Conservation (phyloP, 768 basidiomycete species). For the Tulasnella calospora region DNA sequence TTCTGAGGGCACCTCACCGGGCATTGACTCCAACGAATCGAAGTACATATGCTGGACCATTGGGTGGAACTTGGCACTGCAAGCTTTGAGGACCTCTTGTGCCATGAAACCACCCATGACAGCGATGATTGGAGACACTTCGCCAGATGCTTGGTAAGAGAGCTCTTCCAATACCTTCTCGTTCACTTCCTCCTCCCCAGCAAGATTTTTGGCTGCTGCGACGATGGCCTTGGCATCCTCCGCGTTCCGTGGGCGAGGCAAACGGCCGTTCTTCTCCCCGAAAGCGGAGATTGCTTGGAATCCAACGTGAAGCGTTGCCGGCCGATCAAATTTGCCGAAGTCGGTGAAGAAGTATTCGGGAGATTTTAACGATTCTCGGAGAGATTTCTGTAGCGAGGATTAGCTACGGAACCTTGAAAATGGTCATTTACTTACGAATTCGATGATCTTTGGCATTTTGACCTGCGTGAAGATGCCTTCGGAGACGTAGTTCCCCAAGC, state of each 20-base stretch:
- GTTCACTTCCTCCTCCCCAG: constrained; percentile 65
- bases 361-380: constrained; percentile 71
- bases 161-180: constrained; percentile 73
- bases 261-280: constrained; percentile 52
- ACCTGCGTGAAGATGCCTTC: constrained; percentile 98
- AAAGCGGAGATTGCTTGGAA: constrained; percentile 92
- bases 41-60: constrained; percentile 94
- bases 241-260: constrained; percentile 77
- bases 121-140: constrained; percentile 83
- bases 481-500: constrained; percentile 66
- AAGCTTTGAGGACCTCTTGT: constrained; percentile 95
- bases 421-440: constrained; percentile 64
- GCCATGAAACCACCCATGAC: constrained; percentile 97
- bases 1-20: constrained; percentile 67
- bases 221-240: constrained; percentile 74
- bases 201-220: constrained; percentile 69
- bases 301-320: constrained; percentile 81
- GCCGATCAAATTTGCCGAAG: constrained; percentile 95
- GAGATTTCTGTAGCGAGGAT: constrained; percentile 65
- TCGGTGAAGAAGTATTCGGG: constrained; percentile 94
- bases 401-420: constrained; percentile 14
- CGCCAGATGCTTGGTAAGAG: constrained; percentile 85
- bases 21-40: constrained; percentile 93
- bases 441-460: constrained; percentile 95
- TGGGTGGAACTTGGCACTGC: constrained; percentile 96